These are phyloP conservation scores for Peronospora farinosa DNA, from an alignment of 352 stramenopile species.

Conservation along the genomic window DNA sequence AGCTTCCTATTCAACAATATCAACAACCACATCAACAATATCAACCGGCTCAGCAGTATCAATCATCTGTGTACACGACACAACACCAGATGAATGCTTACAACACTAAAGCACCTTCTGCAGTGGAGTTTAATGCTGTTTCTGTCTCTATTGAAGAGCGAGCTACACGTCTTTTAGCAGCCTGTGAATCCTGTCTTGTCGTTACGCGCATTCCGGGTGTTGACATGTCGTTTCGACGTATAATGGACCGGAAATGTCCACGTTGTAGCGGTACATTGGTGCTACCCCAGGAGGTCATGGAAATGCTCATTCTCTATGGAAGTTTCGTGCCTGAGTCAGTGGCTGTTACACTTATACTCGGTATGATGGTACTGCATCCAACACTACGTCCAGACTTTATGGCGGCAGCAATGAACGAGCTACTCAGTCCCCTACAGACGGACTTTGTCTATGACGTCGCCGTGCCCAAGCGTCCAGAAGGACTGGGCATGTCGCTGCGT, in stretches of 20 bases:
- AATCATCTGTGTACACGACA: constrained; percentile 21
- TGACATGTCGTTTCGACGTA: constrained; percentile 78
- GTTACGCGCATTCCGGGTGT: constrained; percentile 58
- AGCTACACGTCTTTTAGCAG: constrained; percentile 56
- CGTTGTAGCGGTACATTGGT: constrained; percentile 52
- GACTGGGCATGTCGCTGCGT: constrained; percentile 79
- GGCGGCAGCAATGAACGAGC: constrained; percentile 76
- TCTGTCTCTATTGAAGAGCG: constrained; percentile 32
- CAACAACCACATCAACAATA: constrained; percentile 19
- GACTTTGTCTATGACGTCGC: constrained; percentile 80
- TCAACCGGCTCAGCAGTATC: too few relatives aligned
- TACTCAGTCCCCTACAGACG: constrained; percentile 71
- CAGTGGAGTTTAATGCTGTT: constrained; percentile 17
- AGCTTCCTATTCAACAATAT: constrained; percentile 17
- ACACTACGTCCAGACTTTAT: constrained; percentile 76
- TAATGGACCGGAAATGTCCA: constrained; percentile 74
- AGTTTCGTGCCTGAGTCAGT: constrained; percentile 71
- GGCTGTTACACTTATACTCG: constrained; percentile 54
- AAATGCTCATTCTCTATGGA: constrained; percentile 85
- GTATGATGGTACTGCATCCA: constrained; percentile 63
- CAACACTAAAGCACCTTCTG: constrained; percentile 13
- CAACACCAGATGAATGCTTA: constrained; percentile 26
- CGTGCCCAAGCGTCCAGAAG: constrained; percentile 69
- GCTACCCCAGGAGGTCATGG: constrained; percentile 75
- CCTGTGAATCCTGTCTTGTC: constrained; percentile 69